A percentile compares a stretch with the other conserved stretches of the same genome.
phyloP scores from a whole-genome alignment of 1,139 yeast species.

The Geotrichum reessii region DNA sequence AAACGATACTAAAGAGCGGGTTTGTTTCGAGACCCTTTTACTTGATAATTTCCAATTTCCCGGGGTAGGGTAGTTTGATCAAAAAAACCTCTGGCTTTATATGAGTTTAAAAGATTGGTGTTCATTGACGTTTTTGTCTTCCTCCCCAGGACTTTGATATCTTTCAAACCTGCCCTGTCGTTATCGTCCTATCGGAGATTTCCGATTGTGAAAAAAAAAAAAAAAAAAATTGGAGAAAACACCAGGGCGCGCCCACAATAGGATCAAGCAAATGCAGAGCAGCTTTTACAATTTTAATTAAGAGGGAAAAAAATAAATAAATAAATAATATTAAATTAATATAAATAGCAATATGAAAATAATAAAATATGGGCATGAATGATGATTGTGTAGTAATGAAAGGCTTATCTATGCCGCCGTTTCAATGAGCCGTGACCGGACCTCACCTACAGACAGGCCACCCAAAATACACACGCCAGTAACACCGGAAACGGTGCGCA shows the following conservation, averaged over 20 bases:
- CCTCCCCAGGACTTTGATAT: not conserved
- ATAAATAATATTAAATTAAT: not conserved
- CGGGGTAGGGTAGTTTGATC: too few relatives aligned
- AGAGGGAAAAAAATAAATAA: not conserved
- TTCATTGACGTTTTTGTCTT: not conserved
- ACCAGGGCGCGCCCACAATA: not conserved
- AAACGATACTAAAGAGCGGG: too few relatives aligned
- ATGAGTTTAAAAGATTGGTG: too few relatives aligned
- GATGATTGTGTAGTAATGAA: not conserved
- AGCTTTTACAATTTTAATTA: not conserved
- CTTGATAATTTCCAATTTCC: too few relatives aligned
- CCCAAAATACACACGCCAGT: slow-evolving; percentile 12
- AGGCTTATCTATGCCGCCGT: not conserved
- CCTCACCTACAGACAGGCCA: not conserved
- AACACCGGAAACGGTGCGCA: slow-evolving; percentile 9
- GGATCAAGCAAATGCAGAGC: not conserved
- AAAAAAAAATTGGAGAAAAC: not conserved
- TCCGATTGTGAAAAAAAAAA: not conserved
- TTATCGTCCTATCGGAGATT: not conserved
- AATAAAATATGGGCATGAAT: not conserved
- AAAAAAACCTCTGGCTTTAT: too few relatives aligned
- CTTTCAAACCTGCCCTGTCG: not conserved
- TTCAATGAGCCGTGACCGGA: not conserved
- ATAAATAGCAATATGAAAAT: not conserved
- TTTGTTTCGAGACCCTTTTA: too few relatives aligned